Conservation (phyloP, 192 early-diverging fungal genomes). For the Pecoramyces ruminantium region DNA sequence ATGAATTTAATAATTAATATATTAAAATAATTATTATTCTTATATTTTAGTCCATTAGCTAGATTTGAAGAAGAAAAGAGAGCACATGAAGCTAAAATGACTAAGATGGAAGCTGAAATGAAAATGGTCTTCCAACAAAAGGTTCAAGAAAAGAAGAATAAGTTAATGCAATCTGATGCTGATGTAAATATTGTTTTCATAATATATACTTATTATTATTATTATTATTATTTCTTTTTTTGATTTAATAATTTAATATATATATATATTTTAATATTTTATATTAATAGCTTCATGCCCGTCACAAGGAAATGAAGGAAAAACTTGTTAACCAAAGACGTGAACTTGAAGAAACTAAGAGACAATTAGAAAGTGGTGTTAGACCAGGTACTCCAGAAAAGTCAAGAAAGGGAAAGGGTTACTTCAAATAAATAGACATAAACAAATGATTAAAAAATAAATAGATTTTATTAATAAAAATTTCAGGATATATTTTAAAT, state of each 20-base stretch:
- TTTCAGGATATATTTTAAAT: no score
- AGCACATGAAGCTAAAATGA: slow-evolving; percentile 85
- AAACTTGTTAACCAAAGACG: not conserved
- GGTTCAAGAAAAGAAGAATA: slow-evolving; percentile 95
- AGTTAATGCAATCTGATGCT: slow-evolving; percentile 93
- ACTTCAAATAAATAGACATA: not conserved
- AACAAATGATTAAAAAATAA: no score
- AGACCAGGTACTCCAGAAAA: not conserved
- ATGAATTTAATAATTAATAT: no score
- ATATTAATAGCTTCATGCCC: not conserved
- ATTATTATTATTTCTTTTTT: no score
- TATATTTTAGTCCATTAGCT: slow-evolving; percentile 47
- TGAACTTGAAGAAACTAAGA: not conserved
- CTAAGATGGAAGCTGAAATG: slow-evolving; percentile 99
- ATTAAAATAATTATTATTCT: no score
- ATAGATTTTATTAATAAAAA: no score
- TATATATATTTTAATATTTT: no score
- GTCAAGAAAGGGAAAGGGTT: not conserved
- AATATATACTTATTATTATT: no score
- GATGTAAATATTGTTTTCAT: slow-evolving; percentile 21
- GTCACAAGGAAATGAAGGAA: not conserved
- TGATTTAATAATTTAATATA: no score
- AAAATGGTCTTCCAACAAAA: slow-evolving; percentile 96
- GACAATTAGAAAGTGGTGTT: not conserved
- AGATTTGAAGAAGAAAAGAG: slow-evolving; percentile 84